phyloP scores from a whole-genome alignment of 768 basidiomycete species.

The Podaxis sp. region DNA sequence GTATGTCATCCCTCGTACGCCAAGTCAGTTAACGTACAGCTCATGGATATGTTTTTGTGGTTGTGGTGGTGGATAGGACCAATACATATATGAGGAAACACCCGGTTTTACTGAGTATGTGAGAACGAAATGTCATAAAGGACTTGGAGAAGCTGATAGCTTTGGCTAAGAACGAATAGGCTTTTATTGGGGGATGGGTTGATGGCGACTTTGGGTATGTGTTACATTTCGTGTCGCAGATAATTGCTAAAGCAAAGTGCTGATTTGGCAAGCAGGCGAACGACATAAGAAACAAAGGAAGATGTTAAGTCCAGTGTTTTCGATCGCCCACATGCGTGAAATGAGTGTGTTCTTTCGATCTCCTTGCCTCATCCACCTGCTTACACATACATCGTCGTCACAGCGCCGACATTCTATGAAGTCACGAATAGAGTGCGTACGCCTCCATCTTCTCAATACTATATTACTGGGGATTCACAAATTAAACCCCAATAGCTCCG shows the following conservation, averaged over 20 bases:
- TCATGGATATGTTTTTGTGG: neutral
- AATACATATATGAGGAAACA: slow-evolving; percentile 29
- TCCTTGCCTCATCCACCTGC: neutral
- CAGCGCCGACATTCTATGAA: slow-evolving; percentile 36
- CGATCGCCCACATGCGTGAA: slow-evolving; percentile 38
- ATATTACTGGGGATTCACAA: no score
- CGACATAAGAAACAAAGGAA: slow-evolving; percentile 43
- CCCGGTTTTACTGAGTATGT: slow-evolving; percentile 22
- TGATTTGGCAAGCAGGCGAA: slow-evolving; percentile 28
- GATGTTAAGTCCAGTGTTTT: slow-evolving; percentile 46
- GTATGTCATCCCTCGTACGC: slow-evolving; percentile 17
- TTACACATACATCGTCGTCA: neutral
- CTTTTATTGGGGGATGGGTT: slow-evolving; percentile 30
- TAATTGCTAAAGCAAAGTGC: neutral
- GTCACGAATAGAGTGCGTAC: slow-evolving; percentile 28
- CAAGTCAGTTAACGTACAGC: no score
- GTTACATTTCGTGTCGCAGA: neutral
- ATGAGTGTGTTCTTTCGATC: slow-evolving; percentile 22
- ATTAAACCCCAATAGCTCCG: slow-evolving; percentile 25
- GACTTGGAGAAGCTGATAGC: neutral
- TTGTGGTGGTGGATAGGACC: slow-evolving; percentile 24
- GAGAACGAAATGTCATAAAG: neutral
- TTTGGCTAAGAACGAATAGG: slow-evolving; percentile 16
- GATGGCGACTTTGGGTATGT: slow-evolving; percentile 25
- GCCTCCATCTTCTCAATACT: no score